phyloP scores from a whole-genome alignment of 257 asterid species.

The Lavandula angustifolia region DNA sequence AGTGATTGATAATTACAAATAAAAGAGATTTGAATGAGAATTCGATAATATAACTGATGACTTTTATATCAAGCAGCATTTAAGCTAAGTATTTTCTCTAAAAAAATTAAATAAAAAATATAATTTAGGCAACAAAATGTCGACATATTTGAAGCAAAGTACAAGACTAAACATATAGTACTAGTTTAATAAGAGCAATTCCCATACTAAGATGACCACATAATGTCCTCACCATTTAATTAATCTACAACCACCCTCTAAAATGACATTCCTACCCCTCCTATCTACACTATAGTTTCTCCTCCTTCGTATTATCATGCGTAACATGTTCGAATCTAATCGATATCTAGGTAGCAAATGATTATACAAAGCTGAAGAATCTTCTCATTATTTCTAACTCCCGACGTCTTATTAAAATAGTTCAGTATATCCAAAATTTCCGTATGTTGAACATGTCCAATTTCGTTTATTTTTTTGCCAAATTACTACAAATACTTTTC shows the following conservation, averaged over 20 bases:
- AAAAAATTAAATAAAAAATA: not conserved
- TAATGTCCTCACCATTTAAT: conserved; percentile 30
- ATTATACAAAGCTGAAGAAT: too few relatives aligned
- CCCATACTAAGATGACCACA: conserved; percentile 30
- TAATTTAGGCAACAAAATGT: conserved; percentile 12
- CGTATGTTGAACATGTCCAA: too few relatives aligned
- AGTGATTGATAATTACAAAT: too few relatives aligned
- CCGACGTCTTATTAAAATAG: too few relatives aligned
- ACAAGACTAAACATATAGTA: not conserved
- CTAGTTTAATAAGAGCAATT: not conserved
- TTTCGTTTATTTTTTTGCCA: too few relatives aligned
- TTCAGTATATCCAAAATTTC: too few relatives aligned
- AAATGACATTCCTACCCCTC: conserved; percentile 20
- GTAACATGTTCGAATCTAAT: too few relatives aligned
- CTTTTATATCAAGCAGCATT: not conserved
- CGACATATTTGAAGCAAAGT: conserved; percentile 33
- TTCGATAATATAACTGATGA: not conserved
- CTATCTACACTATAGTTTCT: not conserved
- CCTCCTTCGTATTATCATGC: not conserved
- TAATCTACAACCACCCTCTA: not conserved
- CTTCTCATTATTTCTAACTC: too few relatives aligned
- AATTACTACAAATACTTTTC: too few relatives aligned
- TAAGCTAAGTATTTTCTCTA: not conserved
- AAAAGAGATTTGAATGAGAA: too few relatives aligned
- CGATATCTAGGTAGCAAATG: too few relatives aligned